Evolutionary conservation across 2,329 filamentous ascomycete species (phyloP).

Genomic region (Aspergillus clavatus): DNA sequence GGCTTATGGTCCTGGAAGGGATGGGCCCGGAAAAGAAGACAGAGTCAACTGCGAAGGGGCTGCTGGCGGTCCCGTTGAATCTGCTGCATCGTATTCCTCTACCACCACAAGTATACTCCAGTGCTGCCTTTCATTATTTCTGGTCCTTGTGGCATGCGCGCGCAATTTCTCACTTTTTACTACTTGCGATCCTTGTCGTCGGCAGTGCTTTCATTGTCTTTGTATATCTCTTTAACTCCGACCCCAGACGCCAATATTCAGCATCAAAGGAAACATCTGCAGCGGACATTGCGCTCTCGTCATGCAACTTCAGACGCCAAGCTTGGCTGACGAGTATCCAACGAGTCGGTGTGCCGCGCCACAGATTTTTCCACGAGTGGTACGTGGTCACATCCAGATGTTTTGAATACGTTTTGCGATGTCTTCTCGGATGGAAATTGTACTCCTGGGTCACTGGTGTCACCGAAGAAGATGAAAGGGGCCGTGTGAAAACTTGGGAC

Average conservation of each 20-base stretch:
- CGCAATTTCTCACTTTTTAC: conserved; percentile 42
- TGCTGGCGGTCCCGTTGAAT: conserved; percentile 61
- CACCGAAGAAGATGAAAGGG: conserved; percentile 78
- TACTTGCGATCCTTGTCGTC: conserved; percentile 49
- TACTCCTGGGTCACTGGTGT: conserved; percentile 77
- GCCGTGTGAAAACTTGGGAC: conserved; percentile 84
- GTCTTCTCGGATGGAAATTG: conserved; percentile 67
- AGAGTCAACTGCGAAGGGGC: conserved; percentile 60
- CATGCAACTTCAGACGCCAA: conserved; percentile 77
- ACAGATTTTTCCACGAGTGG: conserved; percentile 80
- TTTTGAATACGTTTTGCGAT: conserved; percentile 73
- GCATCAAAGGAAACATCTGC: conserved; percentile 31
- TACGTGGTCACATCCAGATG: conserved; percentile 75
- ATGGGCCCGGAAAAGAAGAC: conserved; percentile 61
- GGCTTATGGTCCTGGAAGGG: conserved; percentile 86
- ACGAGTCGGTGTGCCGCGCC: conserved; percentile 83
- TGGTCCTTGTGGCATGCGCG: conserved; percentile 37
- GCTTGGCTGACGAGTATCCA: conserved; percentile 93
- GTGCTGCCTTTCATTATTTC: conserved; percentile 23
- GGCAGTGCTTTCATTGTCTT: conserved; percentile 54
- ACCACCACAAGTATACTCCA: conserved; percentile 21
- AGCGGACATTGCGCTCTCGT: conserved; percentile 49
- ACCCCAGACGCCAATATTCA: conserved; percentile 50
- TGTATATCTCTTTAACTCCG: conserved; percentile 53
- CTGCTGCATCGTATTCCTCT: conserved; percentile 43